Evolutionary conservation across 177 flowering plant genomes (phyloP), one percentile per base, ranked within the genome.

Genomic region (Vitis hybrid): DNA sequence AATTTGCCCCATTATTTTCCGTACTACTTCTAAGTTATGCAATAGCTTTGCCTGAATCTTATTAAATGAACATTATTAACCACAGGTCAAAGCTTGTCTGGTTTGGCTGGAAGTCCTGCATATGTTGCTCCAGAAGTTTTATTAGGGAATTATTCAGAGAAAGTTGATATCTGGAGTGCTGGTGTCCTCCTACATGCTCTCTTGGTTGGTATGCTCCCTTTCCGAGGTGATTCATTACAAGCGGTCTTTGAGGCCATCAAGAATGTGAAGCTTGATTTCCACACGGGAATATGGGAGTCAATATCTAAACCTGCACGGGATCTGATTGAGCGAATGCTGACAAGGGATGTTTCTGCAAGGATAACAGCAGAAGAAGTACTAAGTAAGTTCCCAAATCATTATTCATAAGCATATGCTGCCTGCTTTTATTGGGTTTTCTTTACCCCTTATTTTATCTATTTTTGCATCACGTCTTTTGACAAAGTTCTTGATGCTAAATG

Each of bases 81-180:
- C 61, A 51, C 97, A 95, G 99, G 98, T 79, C 98, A 91, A 82
- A 86, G 75, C 19, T 79, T 95, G 79, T 82, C 82, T 74, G 99
- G 99, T 70, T 76, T 93, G 71, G 99, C 89, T 63, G 99, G 99
- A 67, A 95, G 99, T 75, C 97, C 97, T 9, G 97, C 93, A 48
- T 95, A 95, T 81, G 92, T 95, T 71, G 99, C 98, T 19, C 99
- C 99, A 7, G 99, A 95, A 77, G 98, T 95, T 75, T 72, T 95
- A 68, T 59, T 62, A 9, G 99, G 98, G 15, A 79, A 91, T 69
- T 95, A 95, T 74, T 82, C 92, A 2, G 97, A 91, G 84, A 95
- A 93, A 80, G 97, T 88, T 63, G 99, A 95, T 78, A 86, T 91
- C 14, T 95, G 99, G 98, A 83, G 98, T 86, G 97, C 97, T 66